phyloP scores from a whole-genome alignment of 1,284 basidiomycete species.

The Tilletiaria anomala region DNA sequence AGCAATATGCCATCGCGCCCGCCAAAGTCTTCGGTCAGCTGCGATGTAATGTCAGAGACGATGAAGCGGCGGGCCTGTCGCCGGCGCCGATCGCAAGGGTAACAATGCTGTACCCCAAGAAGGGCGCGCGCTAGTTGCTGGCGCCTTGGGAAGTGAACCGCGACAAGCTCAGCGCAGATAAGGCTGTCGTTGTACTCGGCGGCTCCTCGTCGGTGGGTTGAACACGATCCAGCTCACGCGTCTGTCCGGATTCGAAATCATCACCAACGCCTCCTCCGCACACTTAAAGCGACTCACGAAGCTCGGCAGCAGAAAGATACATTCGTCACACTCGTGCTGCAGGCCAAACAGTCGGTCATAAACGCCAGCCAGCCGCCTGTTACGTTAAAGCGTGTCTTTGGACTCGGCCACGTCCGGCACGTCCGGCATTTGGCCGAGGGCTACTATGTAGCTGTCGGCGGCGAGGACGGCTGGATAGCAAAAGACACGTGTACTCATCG shows the following conservation, averaged over 20 bases:
- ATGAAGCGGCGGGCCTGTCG: constrained; percentile 20
- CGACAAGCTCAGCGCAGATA: constrained; percentile 10
- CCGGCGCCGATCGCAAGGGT: constrained; percentile 12
- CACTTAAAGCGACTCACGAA: constrained; percentile 13
- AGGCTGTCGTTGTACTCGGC: constrained; percentile 20
- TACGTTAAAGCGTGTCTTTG: no score
- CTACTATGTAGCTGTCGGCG: no score
- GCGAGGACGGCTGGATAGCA: no score
- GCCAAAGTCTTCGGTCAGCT: constrained; percentile 12
- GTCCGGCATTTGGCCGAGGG: no score
- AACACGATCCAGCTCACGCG: constrained; percentile 23
- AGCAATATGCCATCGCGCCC: constrained; percentile 21
- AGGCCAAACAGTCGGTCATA: no score
- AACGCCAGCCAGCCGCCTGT: no score
- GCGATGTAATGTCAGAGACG: constrained; percentile 17
- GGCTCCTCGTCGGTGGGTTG: constrained; percentile 20
- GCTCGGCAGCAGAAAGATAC: no score
- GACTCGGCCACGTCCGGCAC: no score
- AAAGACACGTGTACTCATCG: no score
- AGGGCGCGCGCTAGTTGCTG: constrained; percentile 4
- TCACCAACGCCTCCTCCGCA: constrained; percentile 12
- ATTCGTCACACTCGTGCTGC: no score
- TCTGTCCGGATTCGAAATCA: constrained; percentile 19
- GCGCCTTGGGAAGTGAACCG: constrained; percentile 21
- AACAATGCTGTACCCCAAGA: constrained; percentile 16